phyloP scores from a whole-genome alignment of 352 stramenopile genomes.

The Globisporangium echinulatum region DNA sequence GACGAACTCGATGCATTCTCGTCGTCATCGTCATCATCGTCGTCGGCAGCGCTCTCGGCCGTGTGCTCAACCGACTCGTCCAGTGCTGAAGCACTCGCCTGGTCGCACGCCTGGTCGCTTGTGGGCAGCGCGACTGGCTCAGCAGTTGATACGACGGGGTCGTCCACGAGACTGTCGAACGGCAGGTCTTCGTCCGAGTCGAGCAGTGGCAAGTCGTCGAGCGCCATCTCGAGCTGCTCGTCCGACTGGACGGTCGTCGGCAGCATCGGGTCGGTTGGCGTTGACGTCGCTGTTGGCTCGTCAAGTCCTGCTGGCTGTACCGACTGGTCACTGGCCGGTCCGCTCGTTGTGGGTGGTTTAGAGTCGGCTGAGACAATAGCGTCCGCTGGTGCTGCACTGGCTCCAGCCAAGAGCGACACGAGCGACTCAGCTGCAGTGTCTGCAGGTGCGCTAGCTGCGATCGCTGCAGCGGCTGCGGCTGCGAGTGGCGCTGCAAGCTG shows the following conservation, averaged over 20 bases:
- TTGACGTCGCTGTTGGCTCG: too few relatives aligned
- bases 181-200: constrained; percentile 61
- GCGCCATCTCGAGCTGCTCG: constrained; percentile 62
- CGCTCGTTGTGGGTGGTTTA: too few relatives aligned
- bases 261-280: constrained; percentile 2
- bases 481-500: not conserved
- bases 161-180: constrained; percentile 19
- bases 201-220: constrained; percentile 70
- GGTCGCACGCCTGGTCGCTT: not conserved
- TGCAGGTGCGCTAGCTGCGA: too few relatives aligned
- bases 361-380: not conserved
- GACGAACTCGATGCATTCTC: constrained; percentile 28
- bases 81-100: not conserved
- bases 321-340: too few relatives aligned
- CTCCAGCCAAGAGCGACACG: not conserved
- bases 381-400: constrained; percentile 1
- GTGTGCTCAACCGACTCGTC: constrained; percentile 13
- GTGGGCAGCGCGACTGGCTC: not conserved
- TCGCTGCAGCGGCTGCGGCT: not conserved
- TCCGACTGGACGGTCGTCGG: constrained; percentile 43
- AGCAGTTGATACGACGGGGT: constrained; percentile 5
- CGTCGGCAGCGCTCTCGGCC: constrained; percentile 16
- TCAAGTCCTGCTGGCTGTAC: too few relatives aligned
- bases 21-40: constrained; percentile 37
- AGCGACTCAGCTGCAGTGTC: too few relatives aligned